Evolutionary conservation across 345 rosid species (phyloP), one percentile per base, ranked within the genome.

Genomic region (Sisymbrium altissimum): DNA sequence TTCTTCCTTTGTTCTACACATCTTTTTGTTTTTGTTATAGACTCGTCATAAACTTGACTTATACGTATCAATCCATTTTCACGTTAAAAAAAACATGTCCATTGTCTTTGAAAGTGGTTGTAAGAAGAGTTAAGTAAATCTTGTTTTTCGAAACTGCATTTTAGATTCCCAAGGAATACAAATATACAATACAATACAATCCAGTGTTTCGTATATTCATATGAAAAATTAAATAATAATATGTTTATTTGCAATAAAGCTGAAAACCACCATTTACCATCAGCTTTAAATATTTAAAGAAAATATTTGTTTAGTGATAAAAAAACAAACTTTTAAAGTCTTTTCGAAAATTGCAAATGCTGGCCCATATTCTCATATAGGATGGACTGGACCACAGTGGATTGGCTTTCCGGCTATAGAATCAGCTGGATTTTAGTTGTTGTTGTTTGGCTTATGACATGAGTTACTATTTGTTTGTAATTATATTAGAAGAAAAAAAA

Each of bases 331-430:
- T 53, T 33, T 6, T 9, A 44, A 55, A 56, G 73, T 43, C 23
- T 43, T 39, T 30, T 13, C 3, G 21, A 35, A 56, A 64, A 54
- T 33, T 33, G 64, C 48, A 73, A 39, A 10, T 50, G 39, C 50
- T 49, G 68, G 63, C 27, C 57, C 69, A 50, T 60, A 75, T 53
- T 32, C 8, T 60, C 13, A 13, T 41, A 7, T 21, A 48, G 7
- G 40, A 44, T 68, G 30, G 39, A 50, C 43, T 62, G 79, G 70
- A 76, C 79, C 79, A 69, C 70, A 25, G 25, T 33, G 3, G 27
- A 69, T 62, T 62, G 70, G 33, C 58, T 68, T 43, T 44, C 77
- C 19, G 58, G 15, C n/a, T 53, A 32, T 12, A 64, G 39, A 64
- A 64, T 64, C 65, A 73, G 58, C 58, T 58, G 57, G 39, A 32